A percentile compares a stretch with the other conserved stretches of the same genome.
These are phyloP conservation scores for Wickerhamiella dianesei DNA, from an alignment of 805 yeast genomes.

Conservation along the genomic window DNA sequence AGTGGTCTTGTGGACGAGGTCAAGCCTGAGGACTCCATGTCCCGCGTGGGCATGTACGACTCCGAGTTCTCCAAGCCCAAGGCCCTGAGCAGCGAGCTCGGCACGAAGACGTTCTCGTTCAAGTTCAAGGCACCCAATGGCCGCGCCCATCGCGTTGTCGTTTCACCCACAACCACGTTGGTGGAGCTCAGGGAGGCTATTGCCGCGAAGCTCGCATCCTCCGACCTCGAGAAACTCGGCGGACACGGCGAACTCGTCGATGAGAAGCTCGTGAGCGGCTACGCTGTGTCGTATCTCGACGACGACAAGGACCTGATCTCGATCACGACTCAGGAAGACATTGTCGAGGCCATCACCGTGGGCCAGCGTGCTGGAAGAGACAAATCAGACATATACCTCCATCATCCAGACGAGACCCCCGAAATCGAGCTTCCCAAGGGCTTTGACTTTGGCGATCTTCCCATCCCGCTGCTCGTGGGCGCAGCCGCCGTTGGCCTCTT, in stretches of 20 bases:
- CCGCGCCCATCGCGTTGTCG: conserved; percentile 58
- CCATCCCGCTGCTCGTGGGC: conserved; percentile 4
- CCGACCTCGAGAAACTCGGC: conserved; percentile 29
- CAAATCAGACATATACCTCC: conserved; percentile 61
- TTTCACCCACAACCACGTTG: conserved; percentile 45
- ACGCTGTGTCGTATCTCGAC: conserved; percentile 65
- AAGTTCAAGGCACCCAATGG: conserved; percentile 69
- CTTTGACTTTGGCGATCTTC: neutral
- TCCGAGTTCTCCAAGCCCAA: neutral
- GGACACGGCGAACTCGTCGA: conserved; percentile 22
- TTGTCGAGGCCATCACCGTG: conserved; percentile 56
- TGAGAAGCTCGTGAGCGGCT: conserved; percentile 23
- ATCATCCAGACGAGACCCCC: conserved; percentile 38
- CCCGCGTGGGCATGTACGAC: conserved; percentile 28
- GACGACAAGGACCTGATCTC: conserved; percentile 77
- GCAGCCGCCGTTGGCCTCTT: conserved; percentile 6
- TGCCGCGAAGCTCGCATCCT: conserved; percentile 26
- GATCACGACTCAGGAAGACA: conserved; percentile 59
- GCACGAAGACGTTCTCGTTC: conserved; percentile 35
- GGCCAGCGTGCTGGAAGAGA: conserved; percentile 36
- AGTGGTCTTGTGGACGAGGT: conserved; percentile 9
- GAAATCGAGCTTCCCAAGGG: conserved; percentile 3
- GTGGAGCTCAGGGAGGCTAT: conserved; percentile 32
- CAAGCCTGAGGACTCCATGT: conserved; percentile 51
- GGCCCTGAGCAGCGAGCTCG: neutral